These are phyloP conservation scores for Populus tomentosa DNA, from an alignment of 441 rosid species.

Conservation along the genomic window DNA sequence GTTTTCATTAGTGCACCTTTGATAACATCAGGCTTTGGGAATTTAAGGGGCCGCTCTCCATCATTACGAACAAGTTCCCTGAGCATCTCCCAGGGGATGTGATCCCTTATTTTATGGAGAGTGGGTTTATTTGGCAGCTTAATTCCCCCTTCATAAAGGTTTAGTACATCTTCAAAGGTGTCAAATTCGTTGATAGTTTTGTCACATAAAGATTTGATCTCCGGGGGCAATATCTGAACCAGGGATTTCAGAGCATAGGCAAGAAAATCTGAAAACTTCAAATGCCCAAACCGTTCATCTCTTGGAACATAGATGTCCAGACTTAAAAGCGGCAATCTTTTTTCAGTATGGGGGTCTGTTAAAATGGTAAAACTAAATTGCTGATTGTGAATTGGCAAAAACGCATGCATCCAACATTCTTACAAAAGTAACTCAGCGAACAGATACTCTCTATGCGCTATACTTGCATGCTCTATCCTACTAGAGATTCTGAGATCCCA, in stretches of 20 bases:
- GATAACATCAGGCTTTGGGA: constrained; percentile 75
- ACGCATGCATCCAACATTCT: background rate
- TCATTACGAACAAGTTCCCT: constrained; percentile 64
- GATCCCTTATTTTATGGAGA: constrained; percentile 38
- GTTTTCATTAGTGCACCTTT: constrained; percentile 37
- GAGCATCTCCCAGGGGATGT: constrained; percentile 72
- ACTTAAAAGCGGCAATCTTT: constrained; percentile 61
- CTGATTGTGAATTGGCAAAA: background rate
- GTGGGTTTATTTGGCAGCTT: constrained; percentile 29
- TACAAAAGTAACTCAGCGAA: background rate
- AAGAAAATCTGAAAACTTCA: constrained; percentile 80
- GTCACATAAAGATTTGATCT: constrained; percentile 58
- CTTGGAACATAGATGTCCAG: constrained; percentile 77
- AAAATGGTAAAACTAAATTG: constrained; percentile 6
- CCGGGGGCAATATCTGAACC: constrained; percentile 59
- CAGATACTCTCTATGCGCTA: background rate
- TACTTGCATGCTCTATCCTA: background rate
- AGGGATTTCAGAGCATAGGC: constrained; percentile 72
- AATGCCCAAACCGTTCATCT: constrained; percentile 71
- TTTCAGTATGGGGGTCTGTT: constrained; percentile 58
- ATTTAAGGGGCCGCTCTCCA: constrained; percentile 63
- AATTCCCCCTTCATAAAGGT: constrained; percentile 64
- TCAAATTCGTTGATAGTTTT: constrained; percentile 81
- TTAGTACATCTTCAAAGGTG: constrained; percentile 57
- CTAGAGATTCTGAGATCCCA: background rate